Percentiles rank a stretch among this genome's conserved stretches.
These are phyloP conservation scores for Rosa lucieae DNA, from an alignment of 306 rosid species.

Conservation along the genomic window DNA sequence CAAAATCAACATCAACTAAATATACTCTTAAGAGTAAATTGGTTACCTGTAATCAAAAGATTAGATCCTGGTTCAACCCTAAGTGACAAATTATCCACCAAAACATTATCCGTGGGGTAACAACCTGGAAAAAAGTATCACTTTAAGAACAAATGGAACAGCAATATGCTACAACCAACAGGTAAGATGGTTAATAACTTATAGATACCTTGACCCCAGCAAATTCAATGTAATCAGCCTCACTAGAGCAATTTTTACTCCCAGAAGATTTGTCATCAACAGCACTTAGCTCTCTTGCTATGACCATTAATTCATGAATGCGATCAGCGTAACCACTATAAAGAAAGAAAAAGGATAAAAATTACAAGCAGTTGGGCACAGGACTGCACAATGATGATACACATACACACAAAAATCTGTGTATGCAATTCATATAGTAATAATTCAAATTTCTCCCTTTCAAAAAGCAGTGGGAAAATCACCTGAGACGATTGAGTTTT, in stretches of 20 bases:
- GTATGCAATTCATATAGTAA: background rate
- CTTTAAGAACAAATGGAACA: slow-evolving; percentile 29
- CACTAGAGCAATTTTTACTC: slow-evolving; percentile 69
- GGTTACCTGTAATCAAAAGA: slow-evolving; percentile 91
- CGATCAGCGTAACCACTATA: slow-evolving; percentile 97
- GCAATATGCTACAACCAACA: slow-evolving; percentile 14
- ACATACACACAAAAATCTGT: background rate
- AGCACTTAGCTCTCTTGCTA: slow-evolving; percentile 77
- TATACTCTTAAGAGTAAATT: slow-evolving; percentile 9
- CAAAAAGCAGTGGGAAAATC: slow-evolving; percentile 15
- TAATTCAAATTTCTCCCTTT: background rate
- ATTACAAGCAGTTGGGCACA: slow-evolving; percentile 17
- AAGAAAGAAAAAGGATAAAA: slow-evolving; percentile 22
- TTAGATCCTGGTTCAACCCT: slow-evolving; percentile 89
- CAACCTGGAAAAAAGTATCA: slow-evolving; percentile 62
- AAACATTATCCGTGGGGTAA: slow-evolving; percentile 86
- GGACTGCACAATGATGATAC: slow-evolving; percentile 10
- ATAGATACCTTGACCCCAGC: slow-evolving; percentile 75
- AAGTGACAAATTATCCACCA: slow-evolving; percentile 88
- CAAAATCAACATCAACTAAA: slow-evolving; percentile 4
- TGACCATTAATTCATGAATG: slow-evolving; percentile 74
- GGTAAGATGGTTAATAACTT: slow-evolving; percentile 15
- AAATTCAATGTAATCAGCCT: slow-evolving; percentile 92
- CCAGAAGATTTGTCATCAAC: slow-evolving; percentile 57
- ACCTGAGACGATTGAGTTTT: slow-evolving; percentile 94